Base-by-base conservation (phyloP, 768 basidiomycete genomes). In the Lentinus tigrinus region DNA sequence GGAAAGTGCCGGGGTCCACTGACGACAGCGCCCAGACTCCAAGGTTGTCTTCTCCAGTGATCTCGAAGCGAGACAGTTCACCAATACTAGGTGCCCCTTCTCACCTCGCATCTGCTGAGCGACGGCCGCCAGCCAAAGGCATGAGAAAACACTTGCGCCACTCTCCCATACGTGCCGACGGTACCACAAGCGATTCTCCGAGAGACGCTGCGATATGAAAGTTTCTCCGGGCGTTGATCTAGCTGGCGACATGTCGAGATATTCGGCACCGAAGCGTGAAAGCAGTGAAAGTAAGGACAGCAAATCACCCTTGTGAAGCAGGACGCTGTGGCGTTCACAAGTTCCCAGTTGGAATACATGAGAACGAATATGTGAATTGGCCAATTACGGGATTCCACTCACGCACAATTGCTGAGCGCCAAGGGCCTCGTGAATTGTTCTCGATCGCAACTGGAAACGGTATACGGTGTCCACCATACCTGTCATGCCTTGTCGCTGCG, bases 91-190 rank as follows among this genome's bases (percentile, higher is more conserved):
- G 48, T 47, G 40, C 52, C 36, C 47, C 58, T 59, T 59, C 58
- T 50, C 52, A 54, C 38, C 31, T 59, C 47, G 47, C 37, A 42
- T 31, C 40, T 39, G 47, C 43, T 27, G 28, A 49, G 31, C n/a
- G 49, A 37, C 59, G 59, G 54, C 59, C 49, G 54, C 59, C 59
- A 52, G 49, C 36, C 43, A 27, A 39, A 17, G 9, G 54, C 54
- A 43, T 52, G 59, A 39, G 59, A 56, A 42, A 26, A 17, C 26
- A 43, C 19, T 28, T 19, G 27, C 26, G 27, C 26, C 13, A 31
- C 16, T 36, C 52, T 52, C 59, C 23, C 37, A 60, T 52, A 60
- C 50, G 27, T 38, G 31, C 59, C 59, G 59, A 60, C 54, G 10
- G 23, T 36, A 31, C 54, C 54, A 52, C 38, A 48, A 7, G 43